Evolutionary conservation across 2,329 filamentous ascomycete genomes (phyloP), one percentile per base, ranked within the genome.

Genomic region (Diaporthe batatas): DNA sequence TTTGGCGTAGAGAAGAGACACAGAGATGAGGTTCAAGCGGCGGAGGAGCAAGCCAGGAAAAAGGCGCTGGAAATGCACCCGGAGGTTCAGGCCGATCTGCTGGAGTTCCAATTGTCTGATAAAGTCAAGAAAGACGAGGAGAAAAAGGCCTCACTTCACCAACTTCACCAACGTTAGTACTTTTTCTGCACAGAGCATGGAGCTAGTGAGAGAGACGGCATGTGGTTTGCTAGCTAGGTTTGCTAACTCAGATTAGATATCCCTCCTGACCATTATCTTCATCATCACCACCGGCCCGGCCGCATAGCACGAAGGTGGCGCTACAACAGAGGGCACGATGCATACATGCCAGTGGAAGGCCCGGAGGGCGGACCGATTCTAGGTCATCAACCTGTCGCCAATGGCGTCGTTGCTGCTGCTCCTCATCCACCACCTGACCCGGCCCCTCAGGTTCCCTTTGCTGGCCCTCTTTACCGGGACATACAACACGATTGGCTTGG

Each of bases 71-170:
- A 86, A 29, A 86, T 91, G 42, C 88, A 94, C 75, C 92, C 92
- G 0, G 84, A 87, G 5, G 78, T 94, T n/a, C 79, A 87, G 1
- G 84, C 86, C 32, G 86, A 90, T 11, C 81, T 88, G 49, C 83
- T 94, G 18, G 83, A 88, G 57, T 85, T 94, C 75, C 85, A 86
- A 49, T 81, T 92, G 59, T 91, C 91, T 0, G 85, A 90, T 2
- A 79, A 79, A 4, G 87, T 91, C 1, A 78, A 81, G 21, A 77
- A 84, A 49, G 85, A 87, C 64, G 86, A 87, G 32, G 69, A 77
- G 62, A 73, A 72, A 8, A 76, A 75, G 73, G 47, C 18, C 21
- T 16, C 44, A 12, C 47, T 23, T 23, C 29, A 42, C 23, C 55
- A 62, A 12, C 47, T 23, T 23, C 29, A 42, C 23, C 55, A 62